Conservation (phyloP, 257 asterid species). For the Euphrasia confusa region DNA sequence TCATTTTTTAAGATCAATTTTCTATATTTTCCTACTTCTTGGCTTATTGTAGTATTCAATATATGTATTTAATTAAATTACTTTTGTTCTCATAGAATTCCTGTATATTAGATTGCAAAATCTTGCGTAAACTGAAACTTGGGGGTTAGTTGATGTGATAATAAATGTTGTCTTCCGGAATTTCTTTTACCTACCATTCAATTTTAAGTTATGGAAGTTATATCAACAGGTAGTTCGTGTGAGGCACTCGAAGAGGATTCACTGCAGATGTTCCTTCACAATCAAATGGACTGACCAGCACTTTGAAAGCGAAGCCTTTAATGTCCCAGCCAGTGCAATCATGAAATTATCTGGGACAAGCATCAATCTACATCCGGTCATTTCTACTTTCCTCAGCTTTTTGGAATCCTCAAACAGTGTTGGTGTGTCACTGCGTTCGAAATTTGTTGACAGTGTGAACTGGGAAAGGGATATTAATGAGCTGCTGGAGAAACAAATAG, state of each 20-base stretch:
- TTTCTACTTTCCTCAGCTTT: slow-evolving; percentile 43
- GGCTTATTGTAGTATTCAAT: neutral
- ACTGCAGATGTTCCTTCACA: slow-evolving; percentile 57
- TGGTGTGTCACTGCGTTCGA: slow-evolving; percentile 22
- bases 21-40: slow-evolving; percentile 11
- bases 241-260: slow-evolving; percentile 52
- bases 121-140: slow-evolving; percentile 14
- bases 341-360: slow-evolving; percentile 43
- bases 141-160: slow-evolving; percentile 9
- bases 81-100: slow-evolving; percentile 4
- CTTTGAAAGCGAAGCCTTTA: slow-evolving; percentile 29
- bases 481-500: slow-evolving; percentile 47
- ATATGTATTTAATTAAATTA: neutral
- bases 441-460: slow-evolving; percentile 31
- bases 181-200: slow-evolving; percentile 10
- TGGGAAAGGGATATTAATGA: slow-evolving; percentile 40
- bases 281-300: slow-evolving; percentile 47
- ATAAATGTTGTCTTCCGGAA: slow-evolving; percentile 7
- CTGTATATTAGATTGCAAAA: slow-evolving; percentile 7
- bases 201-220: slow-evolving; percentile 2
- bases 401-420: slow-evolving; percentile 29
- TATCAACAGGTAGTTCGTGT: slow-evolving; percentile 41
- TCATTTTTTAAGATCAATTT: slow-evolving; percentile 13
- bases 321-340: slow-evolving; percentile 47
- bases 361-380: slow-evolving; percentile 43